Evolutionary conservation across 306 rosid species (phyloP).

Genomic region (Oemleria cerasiformis): DNA sequence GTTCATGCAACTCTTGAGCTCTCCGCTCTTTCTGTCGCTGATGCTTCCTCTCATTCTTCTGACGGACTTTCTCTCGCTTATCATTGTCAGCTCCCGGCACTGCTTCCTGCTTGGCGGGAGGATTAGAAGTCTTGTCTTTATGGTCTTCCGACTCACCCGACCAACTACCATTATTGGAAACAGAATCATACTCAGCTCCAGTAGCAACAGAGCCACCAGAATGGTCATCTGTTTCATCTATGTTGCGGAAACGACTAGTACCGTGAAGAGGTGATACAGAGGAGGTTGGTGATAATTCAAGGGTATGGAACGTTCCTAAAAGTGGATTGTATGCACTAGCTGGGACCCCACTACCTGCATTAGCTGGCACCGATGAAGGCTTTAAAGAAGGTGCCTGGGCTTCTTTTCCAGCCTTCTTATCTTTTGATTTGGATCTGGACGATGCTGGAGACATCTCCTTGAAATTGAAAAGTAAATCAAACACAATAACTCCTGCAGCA

Average conservation of each 20-base stretch:
- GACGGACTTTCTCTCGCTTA: slow-evolving; percentile 92
- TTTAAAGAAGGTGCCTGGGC: slow-evolving; percentile 60
- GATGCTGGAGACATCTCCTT: slow-evolving; percentile 85
- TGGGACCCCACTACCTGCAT: slow-evolving; percentile 56
- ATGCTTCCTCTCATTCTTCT: slow-evolving; percentile 91
- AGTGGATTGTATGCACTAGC: slow-evolving; percentile 93
- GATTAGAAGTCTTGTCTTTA: slow-evolving; percentile 65
- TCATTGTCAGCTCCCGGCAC: slow-evolving; percentile 95
- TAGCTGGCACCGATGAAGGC: slow-evolving; percentile 54
- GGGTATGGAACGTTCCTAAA: slow-evolving; percentile 81
- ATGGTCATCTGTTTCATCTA: slow-evolving; percentile 89
- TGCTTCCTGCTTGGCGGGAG: slow-evolving; percentile 48
- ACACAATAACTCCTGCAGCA: slow-evolving; percentile 31
- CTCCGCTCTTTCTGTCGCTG: slow-evolving; percentile 97
- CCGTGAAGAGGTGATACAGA: slow-evolving; percentile 56
- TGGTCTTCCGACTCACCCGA: slow-evolving; percentile 98
- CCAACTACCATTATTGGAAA: slow-evolving; percentile 96
- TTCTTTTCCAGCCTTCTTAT: slow-evolving; percentile 76
- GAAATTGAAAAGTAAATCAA: neutral
- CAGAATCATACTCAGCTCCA: slow-evolving; percentile 80
- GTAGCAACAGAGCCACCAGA: slow-evolving; percentile 55
- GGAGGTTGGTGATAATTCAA: slow-evolving; percentile 53
- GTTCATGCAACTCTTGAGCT: slow-evolving; percentile 92
- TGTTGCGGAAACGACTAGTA: slow-evolving; percentile 81
- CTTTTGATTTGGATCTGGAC: slow-evolving; percentile 82